Evolutionary conservation across 1,139 yeast genomes (phyloP), one percentile per base, ranked within the genome.

Genomic region (Yamadazyma triangularis): DNA sequence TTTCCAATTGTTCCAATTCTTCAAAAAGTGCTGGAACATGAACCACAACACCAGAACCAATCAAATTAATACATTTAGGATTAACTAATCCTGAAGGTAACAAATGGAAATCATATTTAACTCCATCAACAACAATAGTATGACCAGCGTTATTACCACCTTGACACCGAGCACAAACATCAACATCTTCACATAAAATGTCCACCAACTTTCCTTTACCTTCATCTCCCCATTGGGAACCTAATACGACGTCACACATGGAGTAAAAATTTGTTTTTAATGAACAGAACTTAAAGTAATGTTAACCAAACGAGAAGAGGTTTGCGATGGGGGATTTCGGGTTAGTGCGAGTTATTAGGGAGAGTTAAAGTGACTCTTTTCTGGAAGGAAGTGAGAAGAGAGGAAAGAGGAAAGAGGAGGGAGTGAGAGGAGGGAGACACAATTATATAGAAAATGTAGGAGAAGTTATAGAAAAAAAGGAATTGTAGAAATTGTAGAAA

Each of bases 101-200:
- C 95, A 91, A 89, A 66, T 91, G 99, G 79, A 91, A 91, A 58
- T 93, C 98, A 57, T 88, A 91, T 64, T 88, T 91, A 51, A 72
- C 73, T 31, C 79, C 82, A 38, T 79, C 79, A 32, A 88, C 97
- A 33, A 91, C 97, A 54, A 91, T 91, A 28, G 99, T 93, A 60
- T 91, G 98, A 21, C 99, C 99, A 21, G 98, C 98, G 58, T 91
- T 91, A 70, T 91, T 91, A 51, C 99, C 99, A 60, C 99, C 99
- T 55, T 88, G 96, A 64, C 97, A 89, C 60, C 99, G 78, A 24
- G 97, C 97, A 58, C 97, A 93, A 29, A 91, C 91, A 49, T 91
- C 98, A 48, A 89, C 82, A 47, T 86, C 79, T 51, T 88, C 96
- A 60, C 96, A 91, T 35, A 91, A 73, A 38, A 91, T 71, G 58